Evolutionary conservation across 208 protist genomes (phyloP).

Genomic region (Wallacemonas rigidus): DNA sequence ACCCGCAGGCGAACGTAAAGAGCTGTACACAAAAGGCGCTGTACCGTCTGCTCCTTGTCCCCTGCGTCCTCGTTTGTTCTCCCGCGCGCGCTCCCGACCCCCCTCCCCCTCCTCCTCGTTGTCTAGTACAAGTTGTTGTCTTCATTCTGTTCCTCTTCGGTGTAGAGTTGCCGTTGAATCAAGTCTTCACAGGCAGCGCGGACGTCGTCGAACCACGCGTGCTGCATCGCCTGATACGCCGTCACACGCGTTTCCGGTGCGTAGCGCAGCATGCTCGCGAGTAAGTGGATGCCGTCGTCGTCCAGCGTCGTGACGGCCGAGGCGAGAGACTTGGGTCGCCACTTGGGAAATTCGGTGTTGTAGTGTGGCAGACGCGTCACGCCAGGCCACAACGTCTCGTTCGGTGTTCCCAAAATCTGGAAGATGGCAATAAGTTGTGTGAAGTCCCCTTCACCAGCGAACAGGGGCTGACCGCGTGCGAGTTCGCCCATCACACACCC

Average conservation of each 20-base stretch:
- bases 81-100: not conserved
- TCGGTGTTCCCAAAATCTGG: conserved; percentile 93
- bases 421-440: conserved; percentile 93
- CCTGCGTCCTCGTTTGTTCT: not conserved
- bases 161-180: conserved; percentile 25
- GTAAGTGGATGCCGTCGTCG: conserved; percentile 60
- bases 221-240: conserved; percentile 69
- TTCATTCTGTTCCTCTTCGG: conserved; percentile 1
- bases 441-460: conserved; percentile 86
- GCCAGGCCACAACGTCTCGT: conserved; percentile 69
- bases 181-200: conserved; percentile 40
- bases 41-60: too few relatives aligned
- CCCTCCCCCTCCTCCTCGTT: not conserved
- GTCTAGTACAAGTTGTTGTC: not conserved
- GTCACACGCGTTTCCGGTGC: conserved; percentile 69
- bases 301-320: conserved; percentile 59
- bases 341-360: conserved; percentile 68
- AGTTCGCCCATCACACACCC: conserved; percentile 97
- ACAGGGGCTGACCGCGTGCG: conserved; percentile 71
- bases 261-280: conserved; percentile 66
- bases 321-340: conserved; percentile 40
- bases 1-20: too few relatives aligned
- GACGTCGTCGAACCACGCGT: conserved; percentile 86
- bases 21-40: too few relatives aligned
- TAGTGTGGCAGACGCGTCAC: conserved; percentile 72